Conservation (phyloP, 2,329 filamentous ascomycete genomes). For the Cladophialophora chaetospira region DNA sequence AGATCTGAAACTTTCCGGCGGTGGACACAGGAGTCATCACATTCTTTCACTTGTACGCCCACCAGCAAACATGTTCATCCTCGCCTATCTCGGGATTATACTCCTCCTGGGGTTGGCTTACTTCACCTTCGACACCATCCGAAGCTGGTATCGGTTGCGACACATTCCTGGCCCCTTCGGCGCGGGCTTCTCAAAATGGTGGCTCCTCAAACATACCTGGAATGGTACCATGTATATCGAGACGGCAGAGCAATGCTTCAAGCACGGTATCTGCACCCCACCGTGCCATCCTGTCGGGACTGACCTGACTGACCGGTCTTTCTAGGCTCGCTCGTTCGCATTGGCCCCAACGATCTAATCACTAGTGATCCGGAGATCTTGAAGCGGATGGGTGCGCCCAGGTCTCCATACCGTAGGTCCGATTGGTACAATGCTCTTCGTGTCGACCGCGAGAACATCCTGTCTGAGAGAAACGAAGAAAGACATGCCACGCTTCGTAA, state of each 20-base stretch:
- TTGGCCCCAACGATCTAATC: conserved; percentile 20
- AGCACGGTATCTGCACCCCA: conserved; percentile 16
- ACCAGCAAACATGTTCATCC: conserved; percentile 13
- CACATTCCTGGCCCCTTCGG: conserved; percentile 23
- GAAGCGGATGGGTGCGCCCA: conserved; percentile 13
- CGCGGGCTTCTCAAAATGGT: conserved; percentile 20
- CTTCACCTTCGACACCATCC: conserved; percentile 6
- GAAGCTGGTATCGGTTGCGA: conserved; percentile 19
- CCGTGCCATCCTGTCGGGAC: neutral
- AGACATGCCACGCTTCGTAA: conserved; percentile 16
- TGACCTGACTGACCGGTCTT: neutral
- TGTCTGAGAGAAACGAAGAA: conserved; percentile 24
- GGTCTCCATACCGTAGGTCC: conserved; percentile 19
- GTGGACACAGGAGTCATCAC: conserved; percentile 15
- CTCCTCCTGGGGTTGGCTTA: conserved; percentile 5
- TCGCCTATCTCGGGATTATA: conserved; percentile 7
- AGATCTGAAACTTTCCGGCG: conserved; percentile 15
- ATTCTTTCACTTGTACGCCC: conserved; percentile 13
- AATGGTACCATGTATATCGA: conserved; percentile 22
- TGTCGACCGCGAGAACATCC: conserved; percentile 22
- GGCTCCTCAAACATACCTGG: conserved; percentile 22
- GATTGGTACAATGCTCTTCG: conserved; percentile 25
- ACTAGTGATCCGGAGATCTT: conserved; percentile 22
- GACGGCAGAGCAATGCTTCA: conserved; percentile 15
- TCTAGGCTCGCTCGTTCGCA: conserved; percentile 29